Base-by-base conservation (phyloP, 2,329 filamentous ascomycete genomes). In the Monosporascus sp. region DNA sequence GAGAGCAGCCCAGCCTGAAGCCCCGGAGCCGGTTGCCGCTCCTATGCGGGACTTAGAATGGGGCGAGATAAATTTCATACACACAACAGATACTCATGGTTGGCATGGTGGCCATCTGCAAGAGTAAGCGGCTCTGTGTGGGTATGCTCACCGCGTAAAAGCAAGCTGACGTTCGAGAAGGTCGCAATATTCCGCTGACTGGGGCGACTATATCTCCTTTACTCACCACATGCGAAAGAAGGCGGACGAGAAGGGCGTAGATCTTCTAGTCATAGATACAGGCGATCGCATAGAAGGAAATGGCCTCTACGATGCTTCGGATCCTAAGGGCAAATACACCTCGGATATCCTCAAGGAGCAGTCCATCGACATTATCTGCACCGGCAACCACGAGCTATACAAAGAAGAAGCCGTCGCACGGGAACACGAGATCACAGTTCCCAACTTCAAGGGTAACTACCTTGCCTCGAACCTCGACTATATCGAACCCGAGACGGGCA, bases 171-270 rank as follows among this genome's bases (percentile, higher is more conserved):
- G 9, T 1, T 46, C 22, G 88, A 74, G 80, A 34, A 34, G 31
- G 31, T 34, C 91, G 3, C 93, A 94, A 56, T 99, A 95, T 72
- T 92, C 90, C 7, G 93, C 91, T 47, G 94, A 99, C 71, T 97
- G 94, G 91, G 94, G 94, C 54, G 94, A 99, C 73, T 99, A 97
- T 71, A 82, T 97, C 64, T 97, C 93, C 7, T 97, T 99, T 67
- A 84, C 91, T 36, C 78, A 87, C 37, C 91, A 93, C 67, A 84
- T 99, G 78, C 87, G 84, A 52, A 80, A 84, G 60, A 86, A 83
- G 66, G 91, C 91, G 52, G 89, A 97, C 65, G 81, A 84, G 1
- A 79, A 86, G 51, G 91, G 91, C 45, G 83, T 83, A 27, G 94
- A 99, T 68, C 76, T 99, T 17, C 76, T 99, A n/a, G 76, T 99